These are phyloP conservation scores for Puccinia hordei DNA, from an alignment of 1,284 basidiomycete species.

Conservation along the genomic window DNA sequence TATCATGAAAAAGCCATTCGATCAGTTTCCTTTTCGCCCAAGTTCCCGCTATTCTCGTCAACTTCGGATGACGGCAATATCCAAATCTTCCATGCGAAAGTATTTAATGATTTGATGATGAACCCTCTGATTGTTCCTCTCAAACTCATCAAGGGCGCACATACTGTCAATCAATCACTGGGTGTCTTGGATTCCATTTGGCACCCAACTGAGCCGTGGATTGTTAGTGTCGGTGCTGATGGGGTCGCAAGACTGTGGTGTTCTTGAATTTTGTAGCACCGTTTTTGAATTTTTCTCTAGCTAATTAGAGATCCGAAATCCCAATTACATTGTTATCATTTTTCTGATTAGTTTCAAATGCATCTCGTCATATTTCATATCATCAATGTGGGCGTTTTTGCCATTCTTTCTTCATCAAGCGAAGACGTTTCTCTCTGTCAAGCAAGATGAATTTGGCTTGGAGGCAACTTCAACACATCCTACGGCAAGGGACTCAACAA, in stretches of 20 bases:
- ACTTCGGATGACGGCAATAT: constrained; percentile 95
- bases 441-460: too few species aligned
- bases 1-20: constrained; percentile 93
- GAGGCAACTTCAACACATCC: too few species aligned
- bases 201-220: constrained; percentile 88
- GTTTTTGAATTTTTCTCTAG: neutral
- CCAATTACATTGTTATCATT: neutral
- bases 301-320: neutral
- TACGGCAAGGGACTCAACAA: too few species aligned
- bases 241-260: constrained; percentile 82
- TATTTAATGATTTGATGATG: constrained; percentile 90
- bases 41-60: constrained; percentile 90
- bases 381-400: too few species aligned
- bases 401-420: too few species aligned
- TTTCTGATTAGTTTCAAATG: neutral
- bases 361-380: neutral
- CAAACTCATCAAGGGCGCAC: constrained; percentile 84
- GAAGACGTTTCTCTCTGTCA: too few species aligned
- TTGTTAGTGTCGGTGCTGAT: constrained; percentile 89
- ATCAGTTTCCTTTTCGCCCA: constrained; percentile 86
- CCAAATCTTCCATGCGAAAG: constrained; percentile 92
- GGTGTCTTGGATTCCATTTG: constrained; percentile 85
- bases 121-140: constrained; percentile 95
- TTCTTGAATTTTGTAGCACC: neutral
- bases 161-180: constrained; percentile 77